Percentiles rank a stretch among this genome's conserved stretches.
Conservation (phyloP, 805 yeast species). For the Wickerhamiella spandovensis region DNA sequence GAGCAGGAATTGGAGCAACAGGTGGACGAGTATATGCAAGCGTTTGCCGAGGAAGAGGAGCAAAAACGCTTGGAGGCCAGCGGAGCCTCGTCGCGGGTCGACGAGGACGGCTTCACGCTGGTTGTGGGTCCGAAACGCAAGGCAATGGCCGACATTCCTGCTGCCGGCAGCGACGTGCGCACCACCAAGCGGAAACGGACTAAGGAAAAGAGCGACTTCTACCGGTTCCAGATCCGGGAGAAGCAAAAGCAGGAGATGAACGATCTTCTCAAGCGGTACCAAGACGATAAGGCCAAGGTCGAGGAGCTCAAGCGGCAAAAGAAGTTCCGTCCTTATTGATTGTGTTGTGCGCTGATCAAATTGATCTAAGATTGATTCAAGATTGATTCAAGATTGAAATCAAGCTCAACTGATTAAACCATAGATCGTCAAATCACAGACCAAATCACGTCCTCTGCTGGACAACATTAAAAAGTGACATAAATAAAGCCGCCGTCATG, state of each 20-base stretch:
- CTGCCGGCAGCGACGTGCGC: slow-evolving; percentile 2
- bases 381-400: background rate
- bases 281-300: slow-evolving; percentile 80
- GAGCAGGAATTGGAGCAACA: slow-evolving; percentile 38
- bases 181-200: slow-evolving; percentile 26
- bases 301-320: slow-evolving; percentile 65
- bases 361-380: background rate
- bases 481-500: background rate
- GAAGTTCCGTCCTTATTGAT: slow-evolving; percentile 71
- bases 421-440: background rate
- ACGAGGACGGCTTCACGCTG: slow-evolving; percentile 86
- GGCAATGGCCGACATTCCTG: slow-evolving; percentile 50
- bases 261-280: slow-evolving; percentile 68
- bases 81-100: slow-evolving; percentile 41
- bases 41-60: slow-evolving; percentile 59
- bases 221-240: slow-evolving; percentile 91
- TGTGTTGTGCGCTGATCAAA: background rate
- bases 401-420: background rate
- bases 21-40: slow-evolving; percentile 48
- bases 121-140: slow-evolving; percentile 82
- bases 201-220: slow-evolving; percentile 79
- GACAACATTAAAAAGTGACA: background rate
- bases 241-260: slow-evolving; percentile 86
- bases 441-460: background rate
- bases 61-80: slow-evolving; percentile 25